A percentile compares a stretch with the other conserved stretches of the same genome.
Evolutionary conservation across 495 filamentous ascomycete genomes (phyloP).

Genomic region (Jackrogersella multiformis): DNA sequence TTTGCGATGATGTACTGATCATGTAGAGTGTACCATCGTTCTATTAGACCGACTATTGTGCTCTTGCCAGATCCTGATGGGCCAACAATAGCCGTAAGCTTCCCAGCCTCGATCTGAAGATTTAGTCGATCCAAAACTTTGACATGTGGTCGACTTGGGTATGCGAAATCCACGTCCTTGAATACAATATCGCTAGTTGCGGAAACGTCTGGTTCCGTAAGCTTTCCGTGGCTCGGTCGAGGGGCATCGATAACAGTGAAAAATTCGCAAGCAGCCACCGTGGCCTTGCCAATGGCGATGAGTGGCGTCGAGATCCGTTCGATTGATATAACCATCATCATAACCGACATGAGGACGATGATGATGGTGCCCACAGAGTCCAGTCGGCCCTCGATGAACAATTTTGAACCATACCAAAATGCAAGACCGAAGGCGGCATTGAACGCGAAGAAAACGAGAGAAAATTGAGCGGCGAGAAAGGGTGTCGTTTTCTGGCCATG

Average conservation of each 20-base stretch:
- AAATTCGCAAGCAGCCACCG: constrained; percentile 64
- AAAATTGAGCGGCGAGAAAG: constrained; percentile 52
- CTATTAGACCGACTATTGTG: constrained; percentile 88
- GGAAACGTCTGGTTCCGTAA: constrained; percentile 57
- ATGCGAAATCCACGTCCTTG: constrained; percentile 69
- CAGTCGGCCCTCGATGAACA: constrained; percentile 52
- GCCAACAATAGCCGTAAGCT: constrained; percentile 88
- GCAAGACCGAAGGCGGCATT: constrained; percentile 55
- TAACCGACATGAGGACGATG: constrained; percentile 65
- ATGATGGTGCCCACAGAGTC: constrained; percentile 56
- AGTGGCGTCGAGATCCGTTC: constrained; percentile 62
- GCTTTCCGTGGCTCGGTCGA: constrained; percentile 52
- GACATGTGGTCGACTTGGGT: constrained; percentile 73
- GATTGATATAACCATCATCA: constrained; percentile 60
- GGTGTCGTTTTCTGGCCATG: constrained; percentile 60
- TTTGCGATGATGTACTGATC: constrained; percentile 60
- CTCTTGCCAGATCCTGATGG: constrained; percentile 88
- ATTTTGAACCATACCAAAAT: constrained; percentile 64
- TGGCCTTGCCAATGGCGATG: constrained; percentile 61
- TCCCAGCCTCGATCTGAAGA: constrained; percentile 72
- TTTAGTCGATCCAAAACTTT: constrained; percentile 66
- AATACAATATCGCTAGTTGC: constrained; percentile 67
- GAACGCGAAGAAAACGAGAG: constrained; percentile 53
- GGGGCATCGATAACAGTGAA: constrained; percentile 67
- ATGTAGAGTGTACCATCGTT: constrained; percentile 87